Evolutionary conservation across 148 eudicot species (phyloP).

Genomic region (Arctostaphylos glauca): DNA sequence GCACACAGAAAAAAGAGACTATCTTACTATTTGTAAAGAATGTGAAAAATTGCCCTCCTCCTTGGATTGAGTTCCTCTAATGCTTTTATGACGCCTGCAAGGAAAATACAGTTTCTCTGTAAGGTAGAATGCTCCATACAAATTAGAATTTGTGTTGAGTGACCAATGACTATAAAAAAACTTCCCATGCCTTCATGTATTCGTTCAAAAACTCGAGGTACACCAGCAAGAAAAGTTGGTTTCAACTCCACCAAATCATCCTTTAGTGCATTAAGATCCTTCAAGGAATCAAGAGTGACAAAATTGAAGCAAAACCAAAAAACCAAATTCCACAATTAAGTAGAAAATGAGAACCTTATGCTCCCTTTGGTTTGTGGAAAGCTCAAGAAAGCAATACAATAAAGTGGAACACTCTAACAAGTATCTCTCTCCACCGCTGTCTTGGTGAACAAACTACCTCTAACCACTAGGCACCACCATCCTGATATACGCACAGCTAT

Average conservation of each 20-base stretch:
- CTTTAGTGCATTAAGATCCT: constrained; percentile 70
- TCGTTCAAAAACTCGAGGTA: constrained; percentile 85
- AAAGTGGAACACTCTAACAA: neutral
- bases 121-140: neutral
- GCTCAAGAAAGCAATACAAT: neutral
- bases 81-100: constrained; percentile 66
- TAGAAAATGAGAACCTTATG: neutral
- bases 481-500: neutral
- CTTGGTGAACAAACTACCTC: neutral
- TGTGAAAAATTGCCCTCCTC: constrained; percentile 57
- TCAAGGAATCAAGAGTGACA: constrained; percentile 21
- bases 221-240: constrained; percentile 93
- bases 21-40: constrained; percentile 77
- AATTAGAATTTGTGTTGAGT: neutral
- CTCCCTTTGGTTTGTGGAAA: constrained; percentile 4
- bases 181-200: constrained; percentile 77
- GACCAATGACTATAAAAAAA: neutral
- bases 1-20: neutral
- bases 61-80: constrained; percentile 66
- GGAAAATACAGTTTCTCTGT: neutral
- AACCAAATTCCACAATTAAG: neutral
- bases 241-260: constrained; percentile 89
- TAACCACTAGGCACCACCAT: constrained; percentile 4
- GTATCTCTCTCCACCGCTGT: neutral
- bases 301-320: constrained; percentile 4